Conservation (phyloP, 2,329 filamentous ascomycete genomes). For the Aspergillus novofumigatus region DNA sequence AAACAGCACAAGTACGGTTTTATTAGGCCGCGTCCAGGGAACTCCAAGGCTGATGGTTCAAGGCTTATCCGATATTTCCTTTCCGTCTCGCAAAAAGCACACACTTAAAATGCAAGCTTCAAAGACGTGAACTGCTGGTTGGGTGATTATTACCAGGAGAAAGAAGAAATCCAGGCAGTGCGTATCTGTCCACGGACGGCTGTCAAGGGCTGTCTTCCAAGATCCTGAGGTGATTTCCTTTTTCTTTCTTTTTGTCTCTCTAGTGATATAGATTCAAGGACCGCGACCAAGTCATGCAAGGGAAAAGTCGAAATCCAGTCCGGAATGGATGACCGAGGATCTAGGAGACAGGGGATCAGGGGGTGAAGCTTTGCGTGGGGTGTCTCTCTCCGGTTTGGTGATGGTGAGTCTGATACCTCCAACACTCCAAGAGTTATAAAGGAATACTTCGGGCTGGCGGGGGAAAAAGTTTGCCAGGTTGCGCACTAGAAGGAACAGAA, state of each 20-base stretch:
- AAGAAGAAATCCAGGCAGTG: conserved; percentile 15
- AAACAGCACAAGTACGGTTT: conserved; percentile 22
- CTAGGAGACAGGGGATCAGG: conserved; percentile 3
- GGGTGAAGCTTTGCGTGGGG: conserved; percentile 4
- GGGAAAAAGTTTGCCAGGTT: conserved; percentile 11
- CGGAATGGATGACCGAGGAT: conserved; percentile 19
- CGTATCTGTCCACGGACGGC: conserved; percentile 14
- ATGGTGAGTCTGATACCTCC: conserved; percentile 3
- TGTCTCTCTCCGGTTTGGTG: conserved; percentile 5
- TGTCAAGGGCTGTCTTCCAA: conserved; percentile 7
- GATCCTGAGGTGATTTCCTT: conserved; percentile 8
- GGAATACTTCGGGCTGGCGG: conserved; percentile 10
- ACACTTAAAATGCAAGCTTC: conserved; percentile 12
- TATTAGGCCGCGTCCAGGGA: conserved; percentile 20
- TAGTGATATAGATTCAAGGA: neutral
- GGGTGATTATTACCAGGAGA: conserved; percentile 6
- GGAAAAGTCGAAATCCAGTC: conserved; percentile 13
- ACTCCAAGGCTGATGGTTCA: conserved; percentile 19
- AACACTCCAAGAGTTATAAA: conserved; percentile 6
- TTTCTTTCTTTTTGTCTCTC: neutral
- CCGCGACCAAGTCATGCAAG: neutral
- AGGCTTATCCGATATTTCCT: conserved; percentile 17
- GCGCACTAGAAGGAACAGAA: conserved; percentile 9
- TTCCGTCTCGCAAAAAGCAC: conserved; percentile 7
- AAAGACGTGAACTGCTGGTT: conserved; percentile 13